Evolutionary conservation across 331 rosid species (phyloP).

Genomic region (Pyracantha coccinea): DNA sequence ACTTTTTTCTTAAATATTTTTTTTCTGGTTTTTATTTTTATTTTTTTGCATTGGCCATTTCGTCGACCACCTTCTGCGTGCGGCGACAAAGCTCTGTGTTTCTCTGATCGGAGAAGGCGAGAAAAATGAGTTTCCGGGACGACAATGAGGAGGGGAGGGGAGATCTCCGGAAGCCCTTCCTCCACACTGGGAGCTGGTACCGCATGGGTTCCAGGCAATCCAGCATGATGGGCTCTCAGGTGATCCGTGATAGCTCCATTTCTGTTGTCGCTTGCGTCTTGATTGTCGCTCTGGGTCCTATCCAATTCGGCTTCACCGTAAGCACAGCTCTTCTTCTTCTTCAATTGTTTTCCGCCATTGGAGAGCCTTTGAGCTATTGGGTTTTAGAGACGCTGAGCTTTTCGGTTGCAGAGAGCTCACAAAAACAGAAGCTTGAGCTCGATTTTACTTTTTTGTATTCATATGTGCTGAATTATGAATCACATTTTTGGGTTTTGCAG

Average conservation of each 20-base stretch:
- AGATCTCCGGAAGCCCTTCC: conserved; percentile 80
- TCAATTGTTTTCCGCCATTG: background rate
- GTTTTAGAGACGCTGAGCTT: background rate
- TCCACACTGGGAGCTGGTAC: conserved; percentile 97
- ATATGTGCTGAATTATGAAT: background rate
- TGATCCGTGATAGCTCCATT: conserved; percentile 65
- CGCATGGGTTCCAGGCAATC: conserved; percentile 69
- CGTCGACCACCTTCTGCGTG: background rate
- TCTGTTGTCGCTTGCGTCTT: conserved; percentile 89
- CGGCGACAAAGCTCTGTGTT: background rate
- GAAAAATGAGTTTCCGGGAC: conserved; percentile 62
- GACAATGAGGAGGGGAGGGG: conserved; percentile 80
- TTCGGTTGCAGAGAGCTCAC: background rate
- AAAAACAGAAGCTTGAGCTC: too few relatives aligned
- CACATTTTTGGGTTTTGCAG: conserved; percentile 24
- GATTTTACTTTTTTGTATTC: background rate
- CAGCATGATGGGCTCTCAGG: conserved; percentile 76
- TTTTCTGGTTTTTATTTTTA: background rate
- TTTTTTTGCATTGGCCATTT: background rate
- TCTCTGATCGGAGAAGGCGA: conserved; percentile 5
- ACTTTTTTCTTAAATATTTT: background rate
- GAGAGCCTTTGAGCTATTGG: background rate
- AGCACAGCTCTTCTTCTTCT: background rate
- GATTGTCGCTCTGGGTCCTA: conserved; percentile 92
- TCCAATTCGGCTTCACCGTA: conserved; percentile 96